Percentiles rank a stretch among this genome's conserved stretches.
These are phyloP conservation scores for Penicillium hordei DNA, from an alignment of 2,329 filamentous ascomycete species.

Conservation along the genomic window DNA sequence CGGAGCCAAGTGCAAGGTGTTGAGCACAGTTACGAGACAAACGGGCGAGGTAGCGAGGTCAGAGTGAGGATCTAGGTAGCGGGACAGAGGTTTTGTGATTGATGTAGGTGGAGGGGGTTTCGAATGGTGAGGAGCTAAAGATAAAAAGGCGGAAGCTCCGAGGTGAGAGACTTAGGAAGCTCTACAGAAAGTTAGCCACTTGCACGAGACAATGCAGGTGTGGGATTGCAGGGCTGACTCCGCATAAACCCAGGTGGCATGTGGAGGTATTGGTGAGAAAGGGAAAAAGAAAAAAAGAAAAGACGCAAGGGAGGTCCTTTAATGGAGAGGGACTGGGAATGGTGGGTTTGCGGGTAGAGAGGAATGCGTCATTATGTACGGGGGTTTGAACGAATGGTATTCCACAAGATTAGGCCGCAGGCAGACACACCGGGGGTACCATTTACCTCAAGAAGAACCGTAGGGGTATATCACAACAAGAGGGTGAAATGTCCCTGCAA, in stretches of 20 bases:
- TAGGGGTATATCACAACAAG: neutral
- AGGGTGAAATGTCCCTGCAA: neutral
- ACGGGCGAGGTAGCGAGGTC: neutral
- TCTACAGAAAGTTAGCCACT: slow-evolving; percentile 22
- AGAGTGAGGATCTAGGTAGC: neutral
- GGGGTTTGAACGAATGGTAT: slow-evolving; percentile 20
- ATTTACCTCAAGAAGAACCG: neutral
- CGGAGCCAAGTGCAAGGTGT: neutral
- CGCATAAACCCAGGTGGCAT: slow-evolving; percentile 20
- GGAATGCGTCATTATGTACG: slow-evolving; percentile 40
- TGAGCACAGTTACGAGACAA: neutral
- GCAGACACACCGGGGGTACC: neutral
- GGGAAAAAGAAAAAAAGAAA: slow-evolving; percentile 10
- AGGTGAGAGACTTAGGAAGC: slow-evolving; percentile 7
- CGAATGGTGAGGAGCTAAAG: slow-evolving; percentile 5
- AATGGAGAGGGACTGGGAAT: slow-evolving; percentile 21
- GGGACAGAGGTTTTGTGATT: neutral
- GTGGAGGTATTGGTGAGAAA: slow-evolving; percentile 24
- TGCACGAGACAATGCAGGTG: slow-evolving; percentile 10
- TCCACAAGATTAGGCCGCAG: slow-evolving; percentile 9
- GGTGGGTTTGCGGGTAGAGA: slow-evolving; percentile 25
- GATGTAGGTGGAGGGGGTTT: neutral
- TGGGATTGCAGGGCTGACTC: slow-evolving; percentile 18
- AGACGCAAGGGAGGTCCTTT: slow-evolving; percentile 21
- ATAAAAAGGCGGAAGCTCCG: slow-evolving; percentile 3